Evolutionary conservation across 345 rosid species (phyloP), one percentile per base, ranked within the genome.

Genomic region (Pugionium dolabratum): DNA sequence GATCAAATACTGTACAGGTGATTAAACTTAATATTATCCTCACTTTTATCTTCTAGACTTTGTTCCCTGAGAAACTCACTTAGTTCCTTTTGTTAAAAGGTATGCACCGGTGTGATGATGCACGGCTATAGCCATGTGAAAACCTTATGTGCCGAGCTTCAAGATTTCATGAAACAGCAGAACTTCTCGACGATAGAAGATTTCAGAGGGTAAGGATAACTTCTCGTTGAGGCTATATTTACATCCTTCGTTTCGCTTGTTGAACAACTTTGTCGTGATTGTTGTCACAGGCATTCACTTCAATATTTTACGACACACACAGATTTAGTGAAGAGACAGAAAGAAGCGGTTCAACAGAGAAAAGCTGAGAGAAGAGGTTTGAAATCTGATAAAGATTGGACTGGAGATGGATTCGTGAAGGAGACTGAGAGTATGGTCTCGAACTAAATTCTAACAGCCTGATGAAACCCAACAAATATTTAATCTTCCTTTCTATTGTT

Each of bases 231-330:
- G 6, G 7, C 60, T 52, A 32, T 9, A 18, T 18, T 18, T 18
- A 18, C 18, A 18, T 18, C 18, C 18, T 18, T 18, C 18, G 18
- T 18, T 18, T 18, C 18, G 18, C 18, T 18, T 18, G 18, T 18
- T 18, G 18, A 18, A 18, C 18, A 18, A 18, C 18, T 18, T 18
- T 18, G 18, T 75, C 3, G 18, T 30, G 25, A 18, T 18, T 52
- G 29, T 31, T 62, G 39, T 36, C 36, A 11, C 78, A 90, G 95
- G 76, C 76, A 73, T 50, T 90, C 99, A 66, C 89, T 94, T 9
- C 79, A 76, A 48, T 94, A 94, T 79, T 94, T 94, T 67, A 94
- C 97, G 1, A 88, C 96, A 7, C 99, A 94, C 70, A 88, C 75
- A 5, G 97, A 94, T 67, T 72, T 90, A 60, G 97, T 94, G 2